Evolutionary conservation across 2,329 filamentous ascomycete genomes (phyloP).

Genomic region (Fusarium proliferatum): DNA sequence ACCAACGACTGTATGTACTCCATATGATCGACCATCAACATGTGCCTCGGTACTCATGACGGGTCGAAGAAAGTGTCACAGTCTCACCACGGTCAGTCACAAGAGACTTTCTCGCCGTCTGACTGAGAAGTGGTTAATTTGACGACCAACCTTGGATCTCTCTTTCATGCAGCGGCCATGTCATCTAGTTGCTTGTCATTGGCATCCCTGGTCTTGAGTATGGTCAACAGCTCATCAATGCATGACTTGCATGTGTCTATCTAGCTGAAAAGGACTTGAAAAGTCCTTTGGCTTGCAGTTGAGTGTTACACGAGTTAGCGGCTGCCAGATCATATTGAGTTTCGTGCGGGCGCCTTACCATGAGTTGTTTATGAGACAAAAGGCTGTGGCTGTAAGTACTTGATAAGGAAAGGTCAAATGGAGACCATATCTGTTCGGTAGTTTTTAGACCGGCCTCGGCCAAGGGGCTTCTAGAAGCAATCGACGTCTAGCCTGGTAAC

Average conservation of each 20-base stretch:
- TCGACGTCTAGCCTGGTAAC: background rate
- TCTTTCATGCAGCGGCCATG: background rate
- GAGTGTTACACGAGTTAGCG: constrained; percentile 3
- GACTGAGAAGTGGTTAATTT: background rate
- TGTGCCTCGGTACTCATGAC: background rate
- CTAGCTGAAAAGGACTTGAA: background rate
- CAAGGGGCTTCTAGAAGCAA: constrained; percentile 22
- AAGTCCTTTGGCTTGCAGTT: constrained; percentile 13
- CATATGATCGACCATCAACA: background rate
- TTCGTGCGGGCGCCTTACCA: background rate
- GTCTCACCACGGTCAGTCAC: background rate
- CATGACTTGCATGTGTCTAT: constrained; percentile 12
- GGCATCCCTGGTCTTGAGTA: background rate
- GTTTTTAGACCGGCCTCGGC: constrained; percentile 2
- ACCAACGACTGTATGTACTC: background rate
- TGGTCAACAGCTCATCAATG: constrained; percentile 4
- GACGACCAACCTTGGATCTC: background rate
- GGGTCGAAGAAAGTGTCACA: background rate
- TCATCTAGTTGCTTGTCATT: background rate
- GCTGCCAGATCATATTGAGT: constrained; percentile 12
- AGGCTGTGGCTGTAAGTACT: background rate
- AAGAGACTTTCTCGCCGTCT: background rate
- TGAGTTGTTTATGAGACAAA: background rate
- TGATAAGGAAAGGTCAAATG: constrained; percentile 4
- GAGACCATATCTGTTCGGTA: background rate